Conservation (phyloP, 108 stramenopile genomes). For the Parmales sp. region DNA sequence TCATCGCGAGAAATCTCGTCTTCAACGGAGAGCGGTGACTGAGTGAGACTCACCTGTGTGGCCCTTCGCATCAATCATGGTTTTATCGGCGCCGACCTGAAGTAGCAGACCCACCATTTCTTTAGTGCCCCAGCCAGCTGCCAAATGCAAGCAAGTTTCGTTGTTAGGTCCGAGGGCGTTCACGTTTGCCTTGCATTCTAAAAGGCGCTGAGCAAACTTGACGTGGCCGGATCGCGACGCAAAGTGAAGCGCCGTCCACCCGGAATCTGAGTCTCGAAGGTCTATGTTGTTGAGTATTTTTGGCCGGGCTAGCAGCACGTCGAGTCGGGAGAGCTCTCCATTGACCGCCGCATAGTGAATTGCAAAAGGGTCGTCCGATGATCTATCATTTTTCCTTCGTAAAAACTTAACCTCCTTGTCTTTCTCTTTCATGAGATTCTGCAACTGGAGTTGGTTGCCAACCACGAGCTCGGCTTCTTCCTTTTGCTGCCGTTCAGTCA, state of each 20-base stretch:
- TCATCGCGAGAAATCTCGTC: too few relatives aligned
- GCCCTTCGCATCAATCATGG: neutral
- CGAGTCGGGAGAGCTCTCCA: neutral
- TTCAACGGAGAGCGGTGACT: too few relatives aligned
- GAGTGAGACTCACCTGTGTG: constrained; percentile 7
- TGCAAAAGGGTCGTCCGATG: constrained; percentile 4
- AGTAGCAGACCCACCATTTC: constrained; percentile 22
- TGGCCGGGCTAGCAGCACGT: neutral
- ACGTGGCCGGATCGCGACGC: constrained; percentile 22
- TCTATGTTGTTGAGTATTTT: constrained; percentile 5
- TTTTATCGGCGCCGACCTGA: constrained; percentile 23
- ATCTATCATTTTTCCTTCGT: neutral
- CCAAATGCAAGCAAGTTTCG: constrained; percentile 24
- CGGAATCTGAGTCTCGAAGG: constrained; percentile 18
- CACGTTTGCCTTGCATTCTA: constrained; percentile 17
- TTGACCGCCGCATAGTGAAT: neutral
- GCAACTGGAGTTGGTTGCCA: neutral
- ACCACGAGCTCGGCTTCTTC: neutral
- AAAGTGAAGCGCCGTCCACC: constrained; percentile 27
- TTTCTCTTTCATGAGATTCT: neutral
- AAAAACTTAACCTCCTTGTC: neutral
- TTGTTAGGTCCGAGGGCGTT: constrained; percentile 21
- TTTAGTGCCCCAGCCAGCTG: constrained; percentile 25
- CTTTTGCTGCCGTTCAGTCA: neutral
- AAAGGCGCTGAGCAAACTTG: neutral